Base-by-base conservation (phyloP, 805 yeast genomes). In the Blastobotrys chiropterorum region DNA sequence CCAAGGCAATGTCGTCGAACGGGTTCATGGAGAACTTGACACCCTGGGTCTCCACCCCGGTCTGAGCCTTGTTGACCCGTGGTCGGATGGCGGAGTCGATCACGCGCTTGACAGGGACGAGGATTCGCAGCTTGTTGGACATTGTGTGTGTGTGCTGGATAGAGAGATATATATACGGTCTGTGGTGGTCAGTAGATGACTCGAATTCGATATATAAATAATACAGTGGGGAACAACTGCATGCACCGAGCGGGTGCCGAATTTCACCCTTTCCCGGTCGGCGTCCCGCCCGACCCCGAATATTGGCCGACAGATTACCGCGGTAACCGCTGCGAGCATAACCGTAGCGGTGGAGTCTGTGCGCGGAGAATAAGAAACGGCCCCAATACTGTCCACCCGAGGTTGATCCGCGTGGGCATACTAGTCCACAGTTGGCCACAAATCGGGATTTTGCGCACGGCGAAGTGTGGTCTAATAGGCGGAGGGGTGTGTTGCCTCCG, bases 1-100 rank as follows among this genome's bases (percentile, higher is more conserved):
- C 99, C 49, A 94, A 81, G 6, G 99, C 99, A 66, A 94, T 94
- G 71, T 94, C 99, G 72, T 96, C 94, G 70, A 94, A 94, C 52
- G 99, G 99, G 68, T 94, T 94, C 68, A 92, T 88, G 64, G 89
- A 80, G 75, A 85, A 90, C 72, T 92, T 92, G 59, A 88, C 87
- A 53, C 97, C 97, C 57, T 85, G 80, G 51, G 92, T 81, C 60
- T 90, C 96, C 47, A 86, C 82, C 3, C 94, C 96, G 8, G 89
- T 84, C 47, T 81, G 82, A 13, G 95, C 73, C 68, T 87, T 83
- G 75, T 90, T 90, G 69, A 92, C 84, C 62, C 97, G 79, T 46
- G 99, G 99, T 70, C 86, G 86, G 62, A 90, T 78, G 14, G 97
- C 97, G 51, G 86, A 86, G 71, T 94, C 99, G 62, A 94, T 85